Conservation (phyloP, 306 rosid species). For the Chamaecrista fasciculata region DNA sequence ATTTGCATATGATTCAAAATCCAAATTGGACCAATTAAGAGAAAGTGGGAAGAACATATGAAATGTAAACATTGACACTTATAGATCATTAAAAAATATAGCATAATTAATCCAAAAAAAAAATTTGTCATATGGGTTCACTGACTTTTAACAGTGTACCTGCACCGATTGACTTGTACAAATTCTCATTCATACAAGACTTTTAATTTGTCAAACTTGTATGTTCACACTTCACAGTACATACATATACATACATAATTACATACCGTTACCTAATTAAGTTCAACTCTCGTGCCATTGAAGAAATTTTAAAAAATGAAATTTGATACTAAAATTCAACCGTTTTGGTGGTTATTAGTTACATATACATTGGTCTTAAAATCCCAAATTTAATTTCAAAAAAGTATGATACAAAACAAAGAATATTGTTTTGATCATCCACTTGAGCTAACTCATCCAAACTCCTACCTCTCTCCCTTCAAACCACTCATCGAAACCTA, state of each 20-base stretch:
- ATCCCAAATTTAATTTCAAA: not conserved
- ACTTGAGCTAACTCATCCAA: slow-evolving; percentile 37
- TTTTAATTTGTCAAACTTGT: slow-evolving; percentile 36
- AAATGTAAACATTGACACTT: not conserved
- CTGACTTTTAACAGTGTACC: slow-evolving; percentile 15
- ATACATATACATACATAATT: too few species aligned
- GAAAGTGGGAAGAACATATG: not conserved
- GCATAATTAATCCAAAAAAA: not conserved
- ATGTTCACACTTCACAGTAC: slow-evolving; percentile 28
- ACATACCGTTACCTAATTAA: not conserved
- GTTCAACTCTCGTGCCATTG: not conserved
- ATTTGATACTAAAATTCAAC: slow-evolving; percentile 42
- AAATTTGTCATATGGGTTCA: not conserved
- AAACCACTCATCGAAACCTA: slow-evolving; percentile 28
- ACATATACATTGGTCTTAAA: not conserved
- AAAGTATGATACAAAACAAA: slow-evolving; percentile 31
- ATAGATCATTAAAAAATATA: not conserved
- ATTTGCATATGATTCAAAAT: not conserved
- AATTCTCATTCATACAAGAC: slow-evolving; percentile 25
- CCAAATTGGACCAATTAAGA: not conserved
- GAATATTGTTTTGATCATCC: slow-evolving; percentile 40
- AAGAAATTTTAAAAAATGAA: not conserved
- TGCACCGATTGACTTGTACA: slow-evolving; percentile 17
- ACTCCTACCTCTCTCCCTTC: slow-evolving; percentile 15
- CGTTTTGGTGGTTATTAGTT: slow-evolving; percentile 63